Evolutionary conservation across 805 yeast genomes (phyloP).

Genomic region (Candida incommunis): DNA sequence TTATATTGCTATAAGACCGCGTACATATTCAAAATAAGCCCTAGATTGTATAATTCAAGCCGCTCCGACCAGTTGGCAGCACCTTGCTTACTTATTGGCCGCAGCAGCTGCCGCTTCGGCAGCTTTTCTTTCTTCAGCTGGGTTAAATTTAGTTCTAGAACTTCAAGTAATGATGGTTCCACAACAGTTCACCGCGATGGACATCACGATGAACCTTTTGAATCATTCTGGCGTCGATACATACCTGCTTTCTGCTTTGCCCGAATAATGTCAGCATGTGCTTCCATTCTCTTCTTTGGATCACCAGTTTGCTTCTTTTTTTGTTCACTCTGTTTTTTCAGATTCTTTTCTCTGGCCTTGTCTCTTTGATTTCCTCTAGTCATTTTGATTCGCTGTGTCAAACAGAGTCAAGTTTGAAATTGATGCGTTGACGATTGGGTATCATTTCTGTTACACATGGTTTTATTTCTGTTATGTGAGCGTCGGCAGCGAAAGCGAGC

Average conservation of each 20-base stretch:
- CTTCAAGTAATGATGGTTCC: too few species aligned
- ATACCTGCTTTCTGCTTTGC: slow-evolving; percentile 73
- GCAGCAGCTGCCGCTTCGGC: slow-evolving; percentile 4
- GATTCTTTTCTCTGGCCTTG: slow-evolving; percentile 75
- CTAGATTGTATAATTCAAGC: too few species aligned
- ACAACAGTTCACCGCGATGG: too few species aligned
- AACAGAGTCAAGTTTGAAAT: too few species aligned
- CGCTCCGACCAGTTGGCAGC: too few species aligned
- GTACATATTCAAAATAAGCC: too few species aligned
- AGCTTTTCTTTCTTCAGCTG: slow-evolving; percentile 5
- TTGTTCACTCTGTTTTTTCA: slow-evolving; percentile 53
- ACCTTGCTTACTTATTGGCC: background rate
- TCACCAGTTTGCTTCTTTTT: slow-evolving; percentile 71
- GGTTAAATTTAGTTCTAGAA: background rate
- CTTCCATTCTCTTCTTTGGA: slow-evolving; percentile 72
- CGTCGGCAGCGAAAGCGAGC: too few species aligned
- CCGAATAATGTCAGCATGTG: slow-evolving; percentile 82
- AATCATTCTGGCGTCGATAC: background rate
- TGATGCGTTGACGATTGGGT: too few species aligned
- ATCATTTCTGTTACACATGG: too few species aligned
- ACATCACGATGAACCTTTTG: background rate
- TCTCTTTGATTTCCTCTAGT: slow-evolving; percentile 97
- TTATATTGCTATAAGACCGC: too few species aligned
- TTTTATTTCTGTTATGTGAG: too few species aligned
- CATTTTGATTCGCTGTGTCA: slow-evolving; percentile 40